These are phyloP conservation scores for Psidium friedrichsthalianum DNA, from an alignment of 345 rosid genomes.

Conservation along the genomic window DNA sequence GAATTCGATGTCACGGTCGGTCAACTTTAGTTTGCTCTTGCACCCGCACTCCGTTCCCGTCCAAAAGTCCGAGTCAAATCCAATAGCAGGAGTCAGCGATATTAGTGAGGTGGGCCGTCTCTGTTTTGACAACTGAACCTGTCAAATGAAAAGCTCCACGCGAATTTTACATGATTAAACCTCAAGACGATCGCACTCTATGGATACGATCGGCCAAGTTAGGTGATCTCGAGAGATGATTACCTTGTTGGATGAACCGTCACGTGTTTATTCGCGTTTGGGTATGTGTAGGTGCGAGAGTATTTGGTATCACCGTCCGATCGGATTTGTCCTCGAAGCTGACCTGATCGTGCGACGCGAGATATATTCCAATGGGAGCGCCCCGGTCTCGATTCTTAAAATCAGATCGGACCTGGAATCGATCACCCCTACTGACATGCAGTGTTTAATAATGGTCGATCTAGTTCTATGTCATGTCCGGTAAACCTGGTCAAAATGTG, in stretches of 20 bases:
- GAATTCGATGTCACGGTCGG: not conserved
- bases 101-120: not conserved
- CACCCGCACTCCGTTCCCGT: not conserved
- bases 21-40: not conserved
- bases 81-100: not conserved
- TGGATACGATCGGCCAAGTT: not conserved
- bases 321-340: too few species aligned
- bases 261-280: accelerated
- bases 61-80: not conserved
- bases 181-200: not conserved
- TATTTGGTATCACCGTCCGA: too few species aligned
- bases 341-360: too few species aligned
- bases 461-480: too few species aligned
- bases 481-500: too few species aligned
- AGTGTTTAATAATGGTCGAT: too few species aligned
- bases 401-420: too few species aligned
- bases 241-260: not conserved
- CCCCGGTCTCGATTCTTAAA: too few species aligned
- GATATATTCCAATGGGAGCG: accelerated
- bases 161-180: not conserved
- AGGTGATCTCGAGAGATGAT: not conserved
- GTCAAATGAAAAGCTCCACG: not conserved
- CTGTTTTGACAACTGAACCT: not conserved
- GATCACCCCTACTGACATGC: too few species aligned
- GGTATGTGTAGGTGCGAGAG: too few species aligned